A percentile compares a stretch with the other conserved stretches of the same genome.
These are phyloP conservation scores for Trichomonascaceae sp. DNA, from an alignment of 1,139 yeast species.

Conservation along the genomic window DNA sequence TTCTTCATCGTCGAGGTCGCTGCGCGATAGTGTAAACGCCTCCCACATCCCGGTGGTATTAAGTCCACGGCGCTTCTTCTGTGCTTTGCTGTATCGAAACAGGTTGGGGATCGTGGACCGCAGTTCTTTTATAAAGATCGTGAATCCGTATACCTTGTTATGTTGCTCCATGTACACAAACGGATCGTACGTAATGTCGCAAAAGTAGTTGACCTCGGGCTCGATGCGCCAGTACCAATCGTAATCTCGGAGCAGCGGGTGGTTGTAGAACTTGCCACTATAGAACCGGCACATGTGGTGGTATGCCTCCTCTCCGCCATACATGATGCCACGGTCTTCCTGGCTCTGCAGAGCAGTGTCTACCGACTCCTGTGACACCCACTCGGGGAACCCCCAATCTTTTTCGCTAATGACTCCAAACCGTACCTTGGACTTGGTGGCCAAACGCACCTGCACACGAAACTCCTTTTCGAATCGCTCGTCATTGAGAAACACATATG, in stretches of 20 bases:
- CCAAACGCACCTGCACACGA: constrained; percentile 33
- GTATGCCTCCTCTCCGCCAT: constrained; percentile 68
- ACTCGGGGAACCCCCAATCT: constrained; percentile 45
- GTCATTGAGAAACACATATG: constrained; percentile 79
- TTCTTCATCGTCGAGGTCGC: constrained; percentile 11
- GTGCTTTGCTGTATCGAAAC: constrained; percentile 57
- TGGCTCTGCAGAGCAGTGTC: constrained; percentile 50
- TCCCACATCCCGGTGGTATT: constrained; percentile 36
- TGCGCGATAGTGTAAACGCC: constrained; percentile 20
- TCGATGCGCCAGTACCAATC: constrained; percentile 96
- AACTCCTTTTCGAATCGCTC: constrained; percentile 58
- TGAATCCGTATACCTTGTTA: constrained; percentile 73
- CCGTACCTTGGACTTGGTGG: constrained; percentile 45
- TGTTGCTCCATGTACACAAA: constrained; percentile 61
- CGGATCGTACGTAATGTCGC: constrained; percentile 87
- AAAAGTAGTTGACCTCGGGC: constrained; percentile 77
- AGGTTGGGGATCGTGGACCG: constrained; percentile 70
- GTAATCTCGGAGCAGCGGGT: constrained; percentile 44
- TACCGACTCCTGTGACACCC: constrained; percentile 27
- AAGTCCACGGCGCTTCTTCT: constrained; percentile 35
- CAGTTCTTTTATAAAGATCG: constrained; percentile 60
- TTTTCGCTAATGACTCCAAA: constrained; percentile 44
- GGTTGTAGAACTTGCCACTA: constrained; percentile 66
- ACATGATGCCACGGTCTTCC: constrained; percentile 70
- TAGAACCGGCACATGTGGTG: constrained; percentile 62